Conservation (phyloP, 768 basidiomycete genomes). For the Dentipellis fragilis region DNA sequence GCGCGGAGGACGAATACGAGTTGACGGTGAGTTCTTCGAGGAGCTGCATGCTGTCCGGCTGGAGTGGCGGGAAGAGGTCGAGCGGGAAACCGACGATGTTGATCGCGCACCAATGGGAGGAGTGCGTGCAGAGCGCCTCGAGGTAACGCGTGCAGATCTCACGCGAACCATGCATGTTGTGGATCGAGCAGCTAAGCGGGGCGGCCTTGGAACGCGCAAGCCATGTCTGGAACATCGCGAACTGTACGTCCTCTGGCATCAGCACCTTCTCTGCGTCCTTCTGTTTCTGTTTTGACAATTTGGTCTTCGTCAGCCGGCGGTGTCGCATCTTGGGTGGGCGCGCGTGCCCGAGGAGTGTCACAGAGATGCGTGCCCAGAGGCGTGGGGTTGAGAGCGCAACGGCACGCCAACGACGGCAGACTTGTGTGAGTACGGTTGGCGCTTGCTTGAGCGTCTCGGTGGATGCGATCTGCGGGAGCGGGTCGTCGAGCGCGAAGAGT, state of each 20-base stretch:
- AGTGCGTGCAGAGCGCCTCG: background rate
- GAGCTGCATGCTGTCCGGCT: background rate
- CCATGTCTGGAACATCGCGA: background rate
- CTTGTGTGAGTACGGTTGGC: background rate
- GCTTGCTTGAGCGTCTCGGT: background rate
- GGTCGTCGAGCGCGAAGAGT: background rate
- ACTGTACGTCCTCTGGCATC: background rate
- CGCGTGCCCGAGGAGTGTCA: background rate
- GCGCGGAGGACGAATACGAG: background rate
- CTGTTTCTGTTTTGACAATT: background rate
- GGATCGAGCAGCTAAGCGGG: background rate
- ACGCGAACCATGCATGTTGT: background rate
- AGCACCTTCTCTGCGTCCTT: background rate
- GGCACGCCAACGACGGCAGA: background rate
- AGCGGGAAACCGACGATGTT: background rate
- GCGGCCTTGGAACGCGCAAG: background rate
- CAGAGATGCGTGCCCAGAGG: background rate
- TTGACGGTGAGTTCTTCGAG: background rate
- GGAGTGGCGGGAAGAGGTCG: background rate
- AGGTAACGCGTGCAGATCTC: background rate
- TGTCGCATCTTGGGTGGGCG: background rate
- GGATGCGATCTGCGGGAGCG: background rate
- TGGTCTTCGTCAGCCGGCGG: too few species aligned
- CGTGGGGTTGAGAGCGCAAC: background rate
- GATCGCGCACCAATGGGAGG: background rate